A percentile compares a stretch with the other conserved stretches of the same genome.
phyloP scores from a whole-genome alignment of 306 rosid species.

The Quercus glauca region DNA sequence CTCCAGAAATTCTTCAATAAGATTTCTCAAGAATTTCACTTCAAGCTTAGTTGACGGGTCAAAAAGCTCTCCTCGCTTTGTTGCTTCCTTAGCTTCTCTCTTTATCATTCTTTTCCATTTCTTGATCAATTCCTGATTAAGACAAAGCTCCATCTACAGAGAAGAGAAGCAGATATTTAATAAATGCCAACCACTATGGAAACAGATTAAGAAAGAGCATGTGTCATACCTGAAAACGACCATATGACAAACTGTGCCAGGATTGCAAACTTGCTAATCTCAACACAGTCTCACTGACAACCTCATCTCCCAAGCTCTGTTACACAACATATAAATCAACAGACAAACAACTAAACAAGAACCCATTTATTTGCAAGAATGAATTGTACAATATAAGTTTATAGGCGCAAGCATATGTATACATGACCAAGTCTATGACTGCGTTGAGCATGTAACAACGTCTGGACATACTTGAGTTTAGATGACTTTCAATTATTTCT shows the following conservation, averaged over 20 bases:
- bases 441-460: neutral
- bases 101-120: conserved; percentile 93
- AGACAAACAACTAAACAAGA: neutral
- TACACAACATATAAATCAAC: conserved; percentile 13
- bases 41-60: conserved; percentile 63
- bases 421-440: neutral
- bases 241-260: conserved; percentile 89
- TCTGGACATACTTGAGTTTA: neutral
- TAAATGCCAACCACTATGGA: conserved; percentile 10
- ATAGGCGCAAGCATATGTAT: neutral
- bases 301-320: conserved; percentile 97
- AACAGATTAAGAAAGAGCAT: conserved; percentile 10
- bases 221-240: conserved; percentile 84
- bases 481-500: neutral
- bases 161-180: conserved; percentile 12
- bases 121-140: conserved; percentile 72
- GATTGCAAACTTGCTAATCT: conserved; percentile 82
- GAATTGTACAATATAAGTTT: neutral
- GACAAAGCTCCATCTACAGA: conserved; percentile 90
- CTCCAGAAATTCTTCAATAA: conserved; percentile 90
- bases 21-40: conserved; percentile 76
- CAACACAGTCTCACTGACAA: conserved; percentile 75
- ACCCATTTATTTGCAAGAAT: neutral
- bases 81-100: conserved; percentile 63
- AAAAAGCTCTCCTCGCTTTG: conserved; percentile 55